Evolutionary conservation across 345 rosid species (phyloP), one percentile per base, ranked within the genome.

Genomic region (Euphorbia lathyris): DNA sequence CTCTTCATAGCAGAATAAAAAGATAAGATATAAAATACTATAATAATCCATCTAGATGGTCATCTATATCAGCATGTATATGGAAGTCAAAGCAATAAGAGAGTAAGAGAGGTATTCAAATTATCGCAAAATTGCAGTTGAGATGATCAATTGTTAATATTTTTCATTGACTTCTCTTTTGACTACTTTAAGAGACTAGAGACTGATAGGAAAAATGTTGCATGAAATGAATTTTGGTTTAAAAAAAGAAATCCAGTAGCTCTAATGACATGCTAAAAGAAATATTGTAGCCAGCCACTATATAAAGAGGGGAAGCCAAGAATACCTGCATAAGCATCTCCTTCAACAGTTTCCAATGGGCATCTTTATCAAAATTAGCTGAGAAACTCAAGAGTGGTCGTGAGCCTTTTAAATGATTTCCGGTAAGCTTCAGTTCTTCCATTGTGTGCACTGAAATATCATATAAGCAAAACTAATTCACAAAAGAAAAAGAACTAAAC

Each of bases 381-480:
- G 99, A 89, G 79, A 95, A 90, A 16, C 97, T 88, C 85, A 95
- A 73, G 58, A 92, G 64, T 30, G 98, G 98, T 0, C 98, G 85
- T 5, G 99, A 95, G 4, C 90, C 97, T 80, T 79, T 86, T 73
- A 95, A 81, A 81, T 95, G 98, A 63, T 95, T 92, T 71, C 99
- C 98, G 32, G 99, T 95, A 32, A 95, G 96, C 82, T 92, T 95
- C 73, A 95, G 73, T 83, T 92, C 97, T 78, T 90, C 98, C 98
- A 95, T 92, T 13, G 97, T 89, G 79, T 95, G 99, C 64, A 90
- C 97, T 92, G 29, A 48, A 87, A 76, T n/a, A n/a, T n/a, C n/a
- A n/a, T n/a, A n/a, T 30, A n/a, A 22, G 34, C 16, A 69, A 66
- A 14, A 32, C 43, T 64, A 53, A 20, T 67, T 9, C 4, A 11